These are phyloP conservation scores for Jacaranda copaia DNA, from an alignment of 257 asterid species.

Conservation along the genomic window DNA sequence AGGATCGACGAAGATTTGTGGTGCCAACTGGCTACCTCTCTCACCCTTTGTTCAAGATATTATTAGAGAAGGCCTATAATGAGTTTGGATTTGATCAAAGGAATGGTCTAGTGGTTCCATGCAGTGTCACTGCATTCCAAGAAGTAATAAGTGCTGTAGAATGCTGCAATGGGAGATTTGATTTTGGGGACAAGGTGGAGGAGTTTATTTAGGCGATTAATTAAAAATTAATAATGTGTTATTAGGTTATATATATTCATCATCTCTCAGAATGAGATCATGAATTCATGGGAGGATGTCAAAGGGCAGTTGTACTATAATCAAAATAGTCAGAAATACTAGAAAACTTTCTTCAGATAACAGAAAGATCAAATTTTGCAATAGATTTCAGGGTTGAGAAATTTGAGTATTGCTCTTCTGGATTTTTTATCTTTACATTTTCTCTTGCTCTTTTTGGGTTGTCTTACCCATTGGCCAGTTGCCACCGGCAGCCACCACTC, in stretches of 20 bases:
- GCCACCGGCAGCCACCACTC: too few species aligned
- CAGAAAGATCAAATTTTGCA: not conserved
- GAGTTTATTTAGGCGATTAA: constrained; percentile 54
- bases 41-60: constrained; percentile 83
- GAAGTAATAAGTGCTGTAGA: constrained; percentile 71
- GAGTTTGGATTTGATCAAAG: constrained; percentile 73
- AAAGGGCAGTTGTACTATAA: not conserved
- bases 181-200: constrained; percentile 67
- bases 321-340: not conserved
- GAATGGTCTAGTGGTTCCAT: constrained; percentile 72
- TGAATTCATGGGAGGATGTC: constrained; percentile 2
- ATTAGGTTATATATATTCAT: not conserved
- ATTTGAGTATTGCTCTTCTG: not conserved
- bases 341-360: not conserved
- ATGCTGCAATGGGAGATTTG: constrained; percentile 67
- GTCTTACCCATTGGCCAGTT: too few species aligned
- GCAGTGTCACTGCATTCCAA: constrained; percentile 69
- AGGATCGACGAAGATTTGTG: constrained; percentile 65
- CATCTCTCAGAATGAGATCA: constrained; percentile 1
- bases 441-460: not conserved
- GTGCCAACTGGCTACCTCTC: constrained; percentile 78
- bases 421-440: not conserved
- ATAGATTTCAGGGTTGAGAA: not conserved
- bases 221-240: not conserved
- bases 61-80: constrained; percentile 76